Base-by-base conservation (phyloP, 768 basidiomycete genomes). In the Rhodotorula taiwanensis region DNA sequence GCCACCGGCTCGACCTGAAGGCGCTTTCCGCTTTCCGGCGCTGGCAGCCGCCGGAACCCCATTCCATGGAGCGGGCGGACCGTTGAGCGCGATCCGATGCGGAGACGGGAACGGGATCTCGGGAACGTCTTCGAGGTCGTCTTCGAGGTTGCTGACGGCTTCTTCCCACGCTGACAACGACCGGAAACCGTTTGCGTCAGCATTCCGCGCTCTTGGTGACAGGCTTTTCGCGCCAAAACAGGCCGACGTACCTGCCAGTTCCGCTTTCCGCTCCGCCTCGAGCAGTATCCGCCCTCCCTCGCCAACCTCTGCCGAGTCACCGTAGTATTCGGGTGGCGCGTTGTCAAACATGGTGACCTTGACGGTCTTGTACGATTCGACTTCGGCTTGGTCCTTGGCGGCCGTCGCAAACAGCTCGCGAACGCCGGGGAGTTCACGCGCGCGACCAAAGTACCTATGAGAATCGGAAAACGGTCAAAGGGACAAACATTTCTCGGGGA, bases 341-440 rank as follows among this genome's bases (percentile, higher is more conserved):
- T 86, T 84, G 77, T 84, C 82, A 74, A 92, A 97, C 75, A 88
- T 89, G 76, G 88, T 88, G 77, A 89, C 92, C 66, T 84, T 89
- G 76, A 95, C 91, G 5, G 50, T 39, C 62, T 67, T 65, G 56
- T 62, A 62, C 41, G 65, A 61, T 39, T 70, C 65, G 36, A 58
- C 27, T 74, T 95, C 93, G 39, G 89, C 87, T 50, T 88, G 89
- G 54, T 92, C 88, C 27, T 64, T 58, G 10, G 73, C 77, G 72
- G 71, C 83, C 75, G 85, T 84, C 74, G 86, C 80, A 73, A 97
- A 98, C n/a, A 99, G 82, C 76, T 98, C 94, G 61, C 86, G 85
- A 16, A 97, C 90, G 43, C 94, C 93, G 0, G 94, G 94, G 3
- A 99, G 79, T 58, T 98, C 94, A 75, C 90, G 94, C 6, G 94